These are phyloP conservation scores for Bipolaris zeicola DNA, from an alignment of 2,329 filamentous ascomycete genomes.

Conservation along the genomic window DNA sequence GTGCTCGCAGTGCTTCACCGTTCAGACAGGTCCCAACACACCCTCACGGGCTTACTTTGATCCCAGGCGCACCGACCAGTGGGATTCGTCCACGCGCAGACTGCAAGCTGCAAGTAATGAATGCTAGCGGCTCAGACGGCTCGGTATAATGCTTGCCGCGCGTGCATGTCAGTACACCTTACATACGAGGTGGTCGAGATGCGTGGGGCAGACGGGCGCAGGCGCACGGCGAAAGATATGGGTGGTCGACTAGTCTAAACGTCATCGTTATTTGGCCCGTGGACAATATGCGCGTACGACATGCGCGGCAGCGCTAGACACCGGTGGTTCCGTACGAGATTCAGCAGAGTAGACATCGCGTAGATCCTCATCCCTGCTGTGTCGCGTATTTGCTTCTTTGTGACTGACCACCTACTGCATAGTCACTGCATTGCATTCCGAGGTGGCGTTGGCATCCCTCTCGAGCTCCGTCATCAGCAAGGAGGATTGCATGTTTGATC, in stretches of 20 bases:
- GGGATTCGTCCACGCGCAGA: neutral
- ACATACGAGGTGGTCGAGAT: conserved; percentile 14
- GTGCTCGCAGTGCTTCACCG: conserved; percentile 13
- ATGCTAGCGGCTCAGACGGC: conserved; percentile 20
- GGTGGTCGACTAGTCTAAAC: conserved; percentile 32
- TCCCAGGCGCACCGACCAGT: conserved; percentile 5
- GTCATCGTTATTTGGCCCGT: conserved; percentile 37
- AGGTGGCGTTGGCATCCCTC: neutral
- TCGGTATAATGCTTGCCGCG: conserved; percentile 12
- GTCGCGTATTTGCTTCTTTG: conserved; percentile 7
- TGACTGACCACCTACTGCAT: neutral
- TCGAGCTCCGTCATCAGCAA: neutral
- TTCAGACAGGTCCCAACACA: conserved; percentile 10
- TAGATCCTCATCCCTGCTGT: conserved; percentile 5
- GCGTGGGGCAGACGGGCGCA: conserved; percentile 9
- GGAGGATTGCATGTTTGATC: neutral
- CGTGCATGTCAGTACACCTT: conserved; percentile 18
- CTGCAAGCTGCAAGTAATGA: conserved; percentile 14
- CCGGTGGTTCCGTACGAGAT: conserved; percentile 3
- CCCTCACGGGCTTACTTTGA: conserved; percentile 11
- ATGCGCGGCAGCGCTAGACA: conserved; percentile 9
- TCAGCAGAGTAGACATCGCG: neutral
- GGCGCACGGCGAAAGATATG: conserved; percentile 2
- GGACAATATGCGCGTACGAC: conserved; percentile 18
- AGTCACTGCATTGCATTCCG: conserved; percentile 1